Percentiles rank a stretch among this genome's conserved stretches.
Evolutionary conservation across 805 yeast species (phyloP).

Genomic region (Ogataea allantospora): DNA sequence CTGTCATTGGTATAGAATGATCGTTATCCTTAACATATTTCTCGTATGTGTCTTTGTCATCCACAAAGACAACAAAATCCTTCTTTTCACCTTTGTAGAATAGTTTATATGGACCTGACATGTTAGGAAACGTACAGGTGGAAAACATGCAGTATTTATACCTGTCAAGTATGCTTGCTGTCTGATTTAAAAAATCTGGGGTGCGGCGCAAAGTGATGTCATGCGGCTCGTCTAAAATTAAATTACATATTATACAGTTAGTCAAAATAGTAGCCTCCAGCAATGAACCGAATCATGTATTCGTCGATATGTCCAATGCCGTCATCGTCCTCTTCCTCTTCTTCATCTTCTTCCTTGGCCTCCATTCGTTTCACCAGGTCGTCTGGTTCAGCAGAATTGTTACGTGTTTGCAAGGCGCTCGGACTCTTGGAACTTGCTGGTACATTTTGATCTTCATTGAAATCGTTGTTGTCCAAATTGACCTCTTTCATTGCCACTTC

Average conservation of each 20-base stretch:
- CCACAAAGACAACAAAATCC: slow-evolving; percentile 68
- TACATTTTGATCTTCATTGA: slow-evolving; percentile 48
- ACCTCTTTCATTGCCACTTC: slow-evolving; percentile 83
- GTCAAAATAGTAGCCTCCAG: slow-evolving; percentile 69
- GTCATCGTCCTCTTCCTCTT: slow-evolving; percentile 54
- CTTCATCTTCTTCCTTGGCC: slow-evolving; percentile 27
- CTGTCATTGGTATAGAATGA: slow-evolving; percentile 52
- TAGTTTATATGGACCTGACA: slow-evolving; percentile 41
- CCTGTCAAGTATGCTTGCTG: slow-evolving; percentile 25
- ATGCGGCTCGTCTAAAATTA: slow-evolving; percentile 9
- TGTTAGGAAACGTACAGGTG: background rate
- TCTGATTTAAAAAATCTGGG: slow-evolving; percentile 5
- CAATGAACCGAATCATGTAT: slow-evolving; percentile 90
- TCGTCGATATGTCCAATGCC: slow-evolving; percentile 87
- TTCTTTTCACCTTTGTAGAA: slow-evolving; percentile 63
- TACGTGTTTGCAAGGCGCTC: slow-evolving; percentile 13
- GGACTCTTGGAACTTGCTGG: slow-evolving; percentile 26
- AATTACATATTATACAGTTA: slow-evolving; percentile 24
- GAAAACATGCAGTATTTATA: slow-evolving; percentile 31
- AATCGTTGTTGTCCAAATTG: slow-evolving; percentile 82
- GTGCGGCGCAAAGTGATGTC: slow-evolving; percentile 12
- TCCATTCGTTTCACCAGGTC: slow-evolving; percentile 23
- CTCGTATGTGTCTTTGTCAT: slow-evolving; percentile 47
- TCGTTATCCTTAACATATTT: slow-evolving; percentile 52
- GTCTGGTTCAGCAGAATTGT: slow-evolving; percentile 34